phyloP scores from a whole-genome alignment of 345 rosid species.

The Eucalyptus decipiens region DNA sequence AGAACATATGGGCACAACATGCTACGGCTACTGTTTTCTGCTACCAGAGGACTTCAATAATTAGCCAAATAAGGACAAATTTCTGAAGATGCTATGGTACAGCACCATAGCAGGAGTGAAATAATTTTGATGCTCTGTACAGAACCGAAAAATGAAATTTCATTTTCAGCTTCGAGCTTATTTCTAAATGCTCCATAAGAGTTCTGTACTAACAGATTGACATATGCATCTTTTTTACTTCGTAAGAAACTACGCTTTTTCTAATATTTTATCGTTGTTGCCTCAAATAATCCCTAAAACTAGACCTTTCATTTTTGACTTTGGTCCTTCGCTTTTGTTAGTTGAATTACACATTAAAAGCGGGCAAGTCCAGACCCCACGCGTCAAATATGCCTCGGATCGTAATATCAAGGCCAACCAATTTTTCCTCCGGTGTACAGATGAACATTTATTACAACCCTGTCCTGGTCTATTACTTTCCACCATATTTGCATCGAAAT shows the following conservation, averaged over 20 bases:
- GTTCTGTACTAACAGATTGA: neutral
- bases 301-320: neutral
- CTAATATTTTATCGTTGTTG: neutral
- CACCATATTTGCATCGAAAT: neutral
- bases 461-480: neutral
- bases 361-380: neutral
- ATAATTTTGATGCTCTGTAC: neutral
- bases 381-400: neutral
- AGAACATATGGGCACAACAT: neutral
- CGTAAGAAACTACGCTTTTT: neutral
- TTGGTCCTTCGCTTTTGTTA: neutral
- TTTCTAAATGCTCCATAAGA: neutral
- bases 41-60: neutral
- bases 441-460: neutral
- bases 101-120: neutral
- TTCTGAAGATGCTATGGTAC: neutral
- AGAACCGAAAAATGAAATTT: neutral
- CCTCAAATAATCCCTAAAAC: neutral
- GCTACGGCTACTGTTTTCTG: neutral
- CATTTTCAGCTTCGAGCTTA: neutral
- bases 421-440: neutral
- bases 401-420: neutral
- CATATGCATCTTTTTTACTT: neutral
- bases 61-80: neutral
- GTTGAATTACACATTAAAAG: neutral